Base-by-base conservation (phyloP, 345 rosid species). In the Toxicodendron radicans region DNA sequence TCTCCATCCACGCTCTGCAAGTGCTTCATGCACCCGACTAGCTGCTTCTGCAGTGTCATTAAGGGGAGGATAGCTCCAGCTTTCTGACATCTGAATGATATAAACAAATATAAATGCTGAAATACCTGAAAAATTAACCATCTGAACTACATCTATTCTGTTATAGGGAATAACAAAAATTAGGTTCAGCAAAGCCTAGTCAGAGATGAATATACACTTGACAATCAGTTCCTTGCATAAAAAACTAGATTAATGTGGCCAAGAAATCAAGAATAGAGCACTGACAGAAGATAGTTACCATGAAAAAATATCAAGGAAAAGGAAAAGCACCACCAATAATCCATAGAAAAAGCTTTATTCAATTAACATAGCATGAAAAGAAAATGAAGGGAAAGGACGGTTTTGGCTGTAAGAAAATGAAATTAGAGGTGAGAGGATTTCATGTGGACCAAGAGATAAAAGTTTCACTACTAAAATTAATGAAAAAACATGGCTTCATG, bases 11-110 rank as follows among this genome's bases (percentile, higher is more conserved):
- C 93, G 92, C 63, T 87, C 84, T n/a, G 95, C 92, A 41, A 93
- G 86, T 24, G 88, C 91, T 76, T 78, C 81, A 49, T 79, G 89
- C 70, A 93, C 87, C 71, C 84, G 90, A 54, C 57, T 78, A 51
- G 98, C 99, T 68, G 95, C 99, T 76, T 93, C 98, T 71, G 95
- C 89, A 0, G 92, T 87, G 83, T 95, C 99, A 73, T 86, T 90
- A 51, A 93, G 83, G 46, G 97, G 99, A 58, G 99, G 98, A 80
- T 95, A 93, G 83, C 98, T 91, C 97, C 97, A 93, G 79, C 86
- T 90, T 73, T 89, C 98, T 18, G 92, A 85, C 78, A 95, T 89
- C 99, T 93, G 85, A 32, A 73, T 73, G 64, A 59, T 13, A 62
- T 2, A 72, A 43, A 58, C 20, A 72, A 66, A 49, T 30, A 12